Evolutionary conservation across 495 filamentous ascomycete genomes (phyloP), one percentile per base, ranked within the genome.

Genomic region (Penicillium subrubescens): DNA sequence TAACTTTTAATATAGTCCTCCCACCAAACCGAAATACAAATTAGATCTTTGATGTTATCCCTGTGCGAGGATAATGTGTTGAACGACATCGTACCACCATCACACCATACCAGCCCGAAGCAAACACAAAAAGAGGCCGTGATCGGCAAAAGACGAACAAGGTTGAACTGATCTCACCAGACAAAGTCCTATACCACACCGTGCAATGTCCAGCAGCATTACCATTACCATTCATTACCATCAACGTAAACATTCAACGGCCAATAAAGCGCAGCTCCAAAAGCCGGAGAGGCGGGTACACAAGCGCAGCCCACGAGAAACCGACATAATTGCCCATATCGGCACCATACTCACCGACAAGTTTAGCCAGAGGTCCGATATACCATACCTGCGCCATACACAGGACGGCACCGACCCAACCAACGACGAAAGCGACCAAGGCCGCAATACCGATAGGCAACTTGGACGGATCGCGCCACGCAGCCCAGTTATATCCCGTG

Each of bases 321-420:
- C 80, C 83, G 8, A 87, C 72, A 68, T 82, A 86, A 27, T 79
- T 76, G 0, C 84, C 84, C 76, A 87, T 78, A 83, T 89, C 87
- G 53, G 83, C 87, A n/a, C 87, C 87, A 67, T 83, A 81, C 3
- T 83, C 79, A 15, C 87, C 86, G 33, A 87, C 79, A 61, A 80
- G 55, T 48, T 72, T 75, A 7, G 88, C 88, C 63, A 92, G 61
- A 0, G 86, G 87, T 2, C 89, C 89, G 50, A 84, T 84, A 72
- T 88, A 91, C 83, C 87, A 92, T 25, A 84, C 81, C 77, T 92
- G 88, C 35, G 86, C 85, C 88, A 91, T 91, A 60, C 87, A 88
- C 59, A 92, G 69, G 8, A 92, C 77, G 2, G 88, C 87, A 6
- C 89, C 89, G 11, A 78, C 83, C 89, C 89, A 92, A 0, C 89